Conservation (phyloP, 1,139 yeast species). For the Wickerhamomyces sp. region DNA sequence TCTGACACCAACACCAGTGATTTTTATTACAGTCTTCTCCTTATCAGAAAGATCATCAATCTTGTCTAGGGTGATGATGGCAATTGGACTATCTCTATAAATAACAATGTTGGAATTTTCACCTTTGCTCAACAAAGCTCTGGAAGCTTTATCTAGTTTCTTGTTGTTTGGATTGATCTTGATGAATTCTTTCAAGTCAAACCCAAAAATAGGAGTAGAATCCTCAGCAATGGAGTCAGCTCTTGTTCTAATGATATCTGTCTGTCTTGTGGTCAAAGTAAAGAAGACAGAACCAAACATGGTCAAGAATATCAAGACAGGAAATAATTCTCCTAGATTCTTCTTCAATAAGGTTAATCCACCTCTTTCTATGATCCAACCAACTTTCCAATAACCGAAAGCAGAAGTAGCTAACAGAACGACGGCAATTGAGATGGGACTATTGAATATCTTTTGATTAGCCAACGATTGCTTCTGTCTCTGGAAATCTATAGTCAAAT, state of each 20-base stretch:
- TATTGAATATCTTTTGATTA: slow-evolving; percentile 44
- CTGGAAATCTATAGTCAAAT: slow-evolving; percentile 59
- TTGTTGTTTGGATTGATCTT: slow-evolving; percentile 24
- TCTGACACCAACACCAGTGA: slow-evolving; percentile 58
- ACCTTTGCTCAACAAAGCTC: slow-evolving; percentile 31
- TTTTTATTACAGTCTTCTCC: slow-evolving; percentile 40
- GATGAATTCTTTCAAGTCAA: slow-evolving; percentile 46
- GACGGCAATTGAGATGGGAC: slow-evolving; percentile 33
- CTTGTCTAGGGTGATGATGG: slow-evolving; percentile 42
- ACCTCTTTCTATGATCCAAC: slow-evolving; percentile 26
- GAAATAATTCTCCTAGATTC: slow-evolving; percentile 31
- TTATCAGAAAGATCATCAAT: slow-evolving; percentile 26
- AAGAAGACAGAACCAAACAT: slow-evolving; percentile 25
- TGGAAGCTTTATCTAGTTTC: slow-evolving; percentile 25
- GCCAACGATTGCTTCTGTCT: slow-evolving; percentile 51
- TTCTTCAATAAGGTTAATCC: slow-evolving; percentile 30
- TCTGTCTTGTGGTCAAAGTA: slow-evolving; percentile 28
- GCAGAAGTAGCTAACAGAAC: slow-evolving; percentile 23
- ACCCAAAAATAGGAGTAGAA: slow-evolving; percentile 46
- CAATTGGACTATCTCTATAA: slow-evolving; percentile 67
- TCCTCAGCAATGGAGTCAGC: slow-evolving; percentile 44
- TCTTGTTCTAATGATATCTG: slow-evolving; percentile 37
- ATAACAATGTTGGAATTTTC: slow-evolving; percentile 49
- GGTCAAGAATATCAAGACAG: slow-evolving; percentile 22
- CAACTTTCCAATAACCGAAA: slow-evolving; percentile 28